phyloP scores from a whole-genome alignment of 176 grass and related monocot species.

The Carex pumila region DNA sequence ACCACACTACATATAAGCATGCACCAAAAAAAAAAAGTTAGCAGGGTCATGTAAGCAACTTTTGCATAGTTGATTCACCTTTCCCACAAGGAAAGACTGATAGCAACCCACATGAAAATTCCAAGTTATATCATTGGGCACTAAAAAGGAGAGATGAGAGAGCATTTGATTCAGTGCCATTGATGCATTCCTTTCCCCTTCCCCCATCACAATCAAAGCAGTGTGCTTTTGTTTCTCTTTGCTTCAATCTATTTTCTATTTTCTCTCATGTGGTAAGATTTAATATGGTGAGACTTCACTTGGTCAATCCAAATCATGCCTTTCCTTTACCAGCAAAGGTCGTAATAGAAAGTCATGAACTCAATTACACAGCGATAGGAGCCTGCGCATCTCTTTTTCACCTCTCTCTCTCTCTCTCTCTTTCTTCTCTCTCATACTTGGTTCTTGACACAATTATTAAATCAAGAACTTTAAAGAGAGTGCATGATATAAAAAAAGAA shows the following conservation, averaged over 20 bases:
- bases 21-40: background rate
- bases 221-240: slow-evolving; percentile 17
- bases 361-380: slow-evolving; percentile 3
- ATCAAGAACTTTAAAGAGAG: background rate
- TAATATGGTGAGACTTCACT: slow-evolving; percentile 7
- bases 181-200: slow-evolving; percentile 17
- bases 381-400: background rate
- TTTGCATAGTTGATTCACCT: slow-evolving; percentile 1
- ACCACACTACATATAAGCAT: background rate
- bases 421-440: background rate
- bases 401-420: background rate
- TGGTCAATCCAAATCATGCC: slow-evolving; percentile 8
- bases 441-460: slow-evolving; percentile 9
- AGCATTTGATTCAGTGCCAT: slow-evolving; percentile 87
- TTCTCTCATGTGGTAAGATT: slow-evolving; percentile 6
- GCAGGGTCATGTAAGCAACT: background rate
- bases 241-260: background rate
- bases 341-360: slow-evolving; percentile 13
- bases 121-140: slow-evolving; percentile 21
- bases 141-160: slow-evolving; percentile 16
- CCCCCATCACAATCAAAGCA: slow-evolving; percentile 43
- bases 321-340: slow-evolving; percentile 35
- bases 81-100: slow-evolving; percentile 21
- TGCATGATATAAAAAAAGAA: background rate
- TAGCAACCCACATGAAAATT: slow-evolving; percentile 26